These are phyloP conservation scores for Thymus quinquecostatus DNA, from an alignment of 257 asterid species.

Conservation along the genomic window DNA sequence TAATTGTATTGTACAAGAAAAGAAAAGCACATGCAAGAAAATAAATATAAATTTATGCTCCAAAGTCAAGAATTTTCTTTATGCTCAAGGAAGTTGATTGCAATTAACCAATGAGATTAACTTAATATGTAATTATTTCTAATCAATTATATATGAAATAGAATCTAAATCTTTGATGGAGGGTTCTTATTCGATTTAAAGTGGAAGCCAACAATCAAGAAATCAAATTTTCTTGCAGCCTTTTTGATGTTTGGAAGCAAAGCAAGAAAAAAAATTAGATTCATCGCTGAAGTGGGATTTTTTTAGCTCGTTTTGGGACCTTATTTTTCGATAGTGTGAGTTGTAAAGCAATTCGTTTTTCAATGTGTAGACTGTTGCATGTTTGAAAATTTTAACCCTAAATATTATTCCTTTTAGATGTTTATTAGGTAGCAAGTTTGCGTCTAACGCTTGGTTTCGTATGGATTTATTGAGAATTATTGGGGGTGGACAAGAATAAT, in stretches of 20 bases:
- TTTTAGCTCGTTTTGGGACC: background rate
- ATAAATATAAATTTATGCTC: slow-evolving; percentile 2
- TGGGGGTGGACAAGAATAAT: too few species aligned
- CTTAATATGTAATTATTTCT: background rate
- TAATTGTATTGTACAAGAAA: background rate
- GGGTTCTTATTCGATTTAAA: slow-evolving; percentile 49
- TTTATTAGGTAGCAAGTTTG: too few species aligned
- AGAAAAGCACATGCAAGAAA: slow-evolving; percentile 26
- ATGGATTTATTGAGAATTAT: too few species aligned
- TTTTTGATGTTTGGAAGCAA: slow-evolving; percentile 32
- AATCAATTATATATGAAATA: slow-evolving; percentile 26
- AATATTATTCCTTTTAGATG: background rate
- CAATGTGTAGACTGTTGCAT: slow-evolving; percentile 14
- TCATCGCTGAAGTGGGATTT: slow-evolving; percentile 19
- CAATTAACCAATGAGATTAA: slow-evolving; percentile 25
- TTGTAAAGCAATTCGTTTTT: slow-evolving; percentile 32
- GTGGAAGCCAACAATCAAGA: slow-evolving; percentile 32
- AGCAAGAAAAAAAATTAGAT: slow-evolving; percentile 25
- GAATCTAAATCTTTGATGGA: slow-evolving; percentile 31
- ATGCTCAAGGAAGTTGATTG: slow-evolving; percentile 30
- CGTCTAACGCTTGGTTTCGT: too few species aligned
- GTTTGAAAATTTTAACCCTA: slow-evolving; percentile 24
- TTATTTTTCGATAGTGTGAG: slow-evolving; percentile 26
- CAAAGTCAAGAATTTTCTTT: slow-evolving; percentile 43
- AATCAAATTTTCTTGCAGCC: slow-evolving; percentile 25